A percentile compares a stretch with the other conserved stretches of the same genome.
phyloP scores from a whole-genome alignment of 345 rosid species.

The Lepidium didymum region DNA sequence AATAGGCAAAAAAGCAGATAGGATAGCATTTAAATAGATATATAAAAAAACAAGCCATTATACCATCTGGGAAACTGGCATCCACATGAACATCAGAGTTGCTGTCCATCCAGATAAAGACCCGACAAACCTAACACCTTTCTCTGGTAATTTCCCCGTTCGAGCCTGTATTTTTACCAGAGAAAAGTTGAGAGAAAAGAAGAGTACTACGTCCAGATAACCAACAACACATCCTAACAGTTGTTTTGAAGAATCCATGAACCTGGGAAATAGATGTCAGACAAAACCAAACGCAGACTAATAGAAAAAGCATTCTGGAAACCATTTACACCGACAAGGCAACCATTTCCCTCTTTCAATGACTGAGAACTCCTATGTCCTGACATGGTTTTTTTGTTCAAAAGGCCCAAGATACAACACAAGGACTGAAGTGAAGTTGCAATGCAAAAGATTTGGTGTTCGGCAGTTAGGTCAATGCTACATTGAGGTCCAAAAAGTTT shows the following conservation, averaged over 20 bases:
- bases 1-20: background rate
- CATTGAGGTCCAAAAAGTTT: background rate
- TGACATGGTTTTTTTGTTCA: background rate
- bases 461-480: background rate
- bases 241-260: background rate
- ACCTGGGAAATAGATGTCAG: background rate
- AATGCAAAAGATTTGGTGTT: background rate
- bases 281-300: background rate
- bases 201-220: background rate
- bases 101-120: constrained; percentile 92
- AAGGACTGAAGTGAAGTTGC: background rate
- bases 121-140: constrained; percentile 59
- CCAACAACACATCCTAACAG: background rate
- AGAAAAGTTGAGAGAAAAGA: constrained; percentile 11
- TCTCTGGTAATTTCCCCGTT: constrained; percentile 57
- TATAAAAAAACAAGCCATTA: background rate
- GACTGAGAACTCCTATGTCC: background rate
- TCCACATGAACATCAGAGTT: constrained; percentile 97
- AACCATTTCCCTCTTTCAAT: background rate
- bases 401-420: background rate
- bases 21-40: background rate
- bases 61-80: constrained; percentile 93
- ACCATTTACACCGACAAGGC: background rate
- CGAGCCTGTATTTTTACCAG: constrained; percentile 63
- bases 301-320: background rate